These are phyloP conservation scores for Botrytis medusae DNA, from an alignment of 2,329 filamentous ascomycete species.

Conservation along the genomic window DNA sequence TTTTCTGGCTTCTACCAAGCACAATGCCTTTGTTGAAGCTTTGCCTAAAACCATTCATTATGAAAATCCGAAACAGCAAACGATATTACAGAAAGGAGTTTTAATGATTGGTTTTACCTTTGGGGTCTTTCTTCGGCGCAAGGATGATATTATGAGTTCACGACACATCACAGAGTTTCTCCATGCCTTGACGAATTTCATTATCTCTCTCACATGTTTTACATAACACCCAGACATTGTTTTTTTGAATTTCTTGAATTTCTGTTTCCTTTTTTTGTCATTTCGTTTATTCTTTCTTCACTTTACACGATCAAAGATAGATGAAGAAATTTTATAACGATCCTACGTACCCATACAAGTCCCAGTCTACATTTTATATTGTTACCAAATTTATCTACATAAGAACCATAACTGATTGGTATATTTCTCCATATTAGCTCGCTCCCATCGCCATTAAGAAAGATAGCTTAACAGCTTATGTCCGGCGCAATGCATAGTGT, in stretches of 20 bases:
- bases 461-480: background rate
- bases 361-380: slow-evolving; percentile 17
- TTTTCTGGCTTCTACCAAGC: background rate
- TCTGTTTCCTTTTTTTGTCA: background rate
- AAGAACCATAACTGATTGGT: slow-evolving; percentile 39
- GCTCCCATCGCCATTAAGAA: slow-evolving; percentile 14
- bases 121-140: slow-evolving; percentile 22
- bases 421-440: slow-evolving; percentile 22
- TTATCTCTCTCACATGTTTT: background rate
- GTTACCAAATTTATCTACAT: slow-evolving; percentile 27
- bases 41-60: slow-evolving; percentile 3
- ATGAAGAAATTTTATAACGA: slow-evolving; percentile 22
- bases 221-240: slow-evolving; percentile 9
- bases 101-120: slow-evolving; percentile 9
- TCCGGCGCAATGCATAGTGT: background rate
- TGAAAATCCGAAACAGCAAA: slow-evolving; percentile 1
- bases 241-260: slow-evolving; percentile 3
- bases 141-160: slow-evolving; percentile 20
- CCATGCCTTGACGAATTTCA: slow-evolving; percentile 21
- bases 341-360: slow-evolving; percentile 5
- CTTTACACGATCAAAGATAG: slow-evolving; percentile 14
- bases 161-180: slow-evolving; percentile 21
- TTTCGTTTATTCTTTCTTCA: slow-evolving; percentile 14
- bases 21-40: slow-evolving; percentile 21
- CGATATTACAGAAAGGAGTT: background rate